Evolutionary conservation across 2,329 filamentous ascomycete genomes (phyloP).

Genomic region (Paecilomyces sp.): DNA sequence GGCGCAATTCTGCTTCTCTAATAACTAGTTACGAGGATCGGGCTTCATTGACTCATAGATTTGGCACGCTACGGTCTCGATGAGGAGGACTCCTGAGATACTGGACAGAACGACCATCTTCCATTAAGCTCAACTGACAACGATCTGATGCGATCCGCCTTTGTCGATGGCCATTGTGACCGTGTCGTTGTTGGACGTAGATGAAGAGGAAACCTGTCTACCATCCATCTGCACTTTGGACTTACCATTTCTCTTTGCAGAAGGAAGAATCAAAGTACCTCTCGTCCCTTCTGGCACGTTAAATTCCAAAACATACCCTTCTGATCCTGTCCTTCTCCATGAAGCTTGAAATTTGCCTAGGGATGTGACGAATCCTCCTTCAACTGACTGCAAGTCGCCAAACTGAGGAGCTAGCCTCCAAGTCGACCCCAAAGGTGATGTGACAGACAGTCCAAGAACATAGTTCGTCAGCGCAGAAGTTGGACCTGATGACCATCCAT

Average conservation of each 20-base stretch:
- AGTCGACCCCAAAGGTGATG: constrained; percentile 28
- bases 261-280: constrained; percentile 3
- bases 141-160: background rate
- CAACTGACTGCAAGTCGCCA: constrained; percentile 35
- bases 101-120: background rate
- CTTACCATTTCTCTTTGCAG: background rate
- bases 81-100: background rate
- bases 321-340: background rate
- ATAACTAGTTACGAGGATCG: background rate
- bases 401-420: constrained; percentile 41
- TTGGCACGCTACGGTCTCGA: background rate
- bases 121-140: background rate
- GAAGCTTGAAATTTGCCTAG: constrained; percentile 34
- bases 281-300: constrained; percentile 3
- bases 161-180: background rate
- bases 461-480: constrained; percentile 39
- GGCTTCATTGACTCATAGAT: background rate
- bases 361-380: constrained; percentile 41
- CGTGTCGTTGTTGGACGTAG: background rate
- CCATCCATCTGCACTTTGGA: background rate
- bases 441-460: constrained; percentile 38
- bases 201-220: background rate
- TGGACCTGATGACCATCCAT: constrained; percentile 38
- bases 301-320: constrained; percentile 3
- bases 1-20: background rate